These are phyloP conservation scores for Anthracocystis walkeri DNA, from an alignment of 1,284 basidiomycete species.

Conservation along the genomic window DNA sequence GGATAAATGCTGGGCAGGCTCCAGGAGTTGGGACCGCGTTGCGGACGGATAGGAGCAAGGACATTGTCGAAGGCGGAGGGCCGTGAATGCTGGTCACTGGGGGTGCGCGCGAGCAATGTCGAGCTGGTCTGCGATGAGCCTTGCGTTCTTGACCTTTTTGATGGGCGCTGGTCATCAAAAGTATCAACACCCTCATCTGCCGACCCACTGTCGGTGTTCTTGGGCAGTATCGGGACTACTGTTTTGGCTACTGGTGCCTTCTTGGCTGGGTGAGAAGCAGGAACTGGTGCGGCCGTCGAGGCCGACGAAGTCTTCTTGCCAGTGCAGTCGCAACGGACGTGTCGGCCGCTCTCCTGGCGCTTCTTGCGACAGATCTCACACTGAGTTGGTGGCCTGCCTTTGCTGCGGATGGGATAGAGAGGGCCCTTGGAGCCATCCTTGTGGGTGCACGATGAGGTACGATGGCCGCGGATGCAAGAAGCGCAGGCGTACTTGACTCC, in stretches of 20 bases:
- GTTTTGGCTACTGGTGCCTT: neutral
- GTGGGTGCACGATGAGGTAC: constrained; percentile 62
- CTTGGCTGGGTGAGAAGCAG: constrained; percentile 6
- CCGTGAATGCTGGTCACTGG: neutral
- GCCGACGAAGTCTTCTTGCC: constrained; percentile 25
- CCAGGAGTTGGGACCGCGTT: constrained; percentile 24
- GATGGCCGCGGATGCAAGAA: constrained; percentile 63
- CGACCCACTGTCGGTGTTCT: neutral
- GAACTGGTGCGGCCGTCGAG: neutral
- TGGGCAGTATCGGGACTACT: constrained; percentile 14
- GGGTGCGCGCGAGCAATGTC: neutral
- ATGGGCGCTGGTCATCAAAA: constrained; percentile 9
- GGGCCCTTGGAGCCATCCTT: constrained; percentile 63
- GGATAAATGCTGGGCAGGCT: constrained; percentile 43
- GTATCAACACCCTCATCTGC: neutral
- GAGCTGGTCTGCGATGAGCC: neutral
- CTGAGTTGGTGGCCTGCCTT: constrained; percentile 61
- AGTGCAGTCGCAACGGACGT: constrained; percentile 55
- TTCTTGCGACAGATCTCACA: constrained; percentile 60
- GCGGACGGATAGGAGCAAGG: constrained; percentile 27
- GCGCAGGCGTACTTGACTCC: constrained; percentile 62
- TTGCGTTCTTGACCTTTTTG: constrained; percentile 15
- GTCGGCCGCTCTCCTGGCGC: constrained; percentile 51
- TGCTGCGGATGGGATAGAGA: constrained; percentile 55
- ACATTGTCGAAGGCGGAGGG: constrained; percentile 15